phyloP scores from a whole-genome alignment of 2,329 filamentous ascomycete genomes.

The Fusarium euwallaceae region DNA sequence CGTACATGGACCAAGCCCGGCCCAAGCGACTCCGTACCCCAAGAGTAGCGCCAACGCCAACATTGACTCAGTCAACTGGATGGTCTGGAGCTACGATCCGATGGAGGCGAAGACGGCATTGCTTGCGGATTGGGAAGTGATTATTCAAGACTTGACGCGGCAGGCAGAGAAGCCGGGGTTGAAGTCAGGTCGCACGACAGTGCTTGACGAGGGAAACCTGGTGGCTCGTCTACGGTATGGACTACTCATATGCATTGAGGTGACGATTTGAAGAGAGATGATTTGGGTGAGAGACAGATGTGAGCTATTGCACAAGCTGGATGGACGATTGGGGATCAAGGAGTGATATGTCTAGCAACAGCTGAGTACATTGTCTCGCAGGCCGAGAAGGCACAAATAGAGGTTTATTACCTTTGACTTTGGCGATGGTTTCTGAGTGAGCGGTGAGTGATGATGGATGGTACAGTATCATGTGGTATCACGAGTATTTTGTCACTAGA shows the following conservation, averaged over 20 bases:
- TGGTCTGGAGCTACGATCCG: slow-evolving; percentile 14
- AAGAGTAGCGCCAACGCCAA: slow-evolving; percentile 35
- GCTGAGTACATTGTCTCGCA: slow-evolving; percentile 35
- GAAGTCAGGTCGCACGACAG: slow-evolving; percentile 56
- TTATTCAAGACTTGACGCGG: slow-evolving; percentile 55
- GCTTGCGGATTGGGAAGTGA: slow-evolving; percentile 53
- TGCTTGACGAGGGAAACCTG: slow-evolving; percentile 56
- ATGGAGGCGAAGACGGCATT: slow-evolving; percentile 47
- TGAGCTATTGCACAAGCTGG: slow-evolving; percentile 34
- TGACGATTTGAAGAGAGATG: slow-evolving; percentile 28
- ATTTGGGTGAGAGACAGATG: slow-evolving; percentile 33
- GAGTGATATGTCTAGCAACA: slow-evolving; percentile 37
- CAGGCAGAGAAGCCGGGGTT: slow-evolving; percentile 53
- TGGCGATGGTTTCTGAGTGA: slow-evolving; percentile 5
- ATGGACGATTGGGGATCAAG: slow-evolving; percentile 29
- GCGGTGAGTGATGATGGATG: slow-evolving; percentile 34
- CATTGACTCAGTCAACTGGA: slow-evolving; percentile 19
- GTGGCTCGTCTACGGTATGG: slow-evolving; percentile 12
- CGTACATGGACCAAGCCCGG: slow-evolving; percentile 35
- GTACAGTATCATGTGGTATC: slow-evolving; percentile 20
- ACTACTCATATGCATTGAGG: slow-evolving; percentile 19
- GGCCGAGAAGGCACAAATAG: slow-evolving; percentile 37
- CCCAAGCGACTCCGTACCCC: slow-evolving; percentile 44
- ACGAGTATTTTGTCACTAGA: not conserved
- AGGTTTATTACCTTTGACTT: slow-evolving; percentile 14